These are phyloP conservation scores for Fragosphaeria purpurea DNA, from an alignment of 2,329 filamentous ascomycete genomes.

Conservation along the genomic window DNA sequence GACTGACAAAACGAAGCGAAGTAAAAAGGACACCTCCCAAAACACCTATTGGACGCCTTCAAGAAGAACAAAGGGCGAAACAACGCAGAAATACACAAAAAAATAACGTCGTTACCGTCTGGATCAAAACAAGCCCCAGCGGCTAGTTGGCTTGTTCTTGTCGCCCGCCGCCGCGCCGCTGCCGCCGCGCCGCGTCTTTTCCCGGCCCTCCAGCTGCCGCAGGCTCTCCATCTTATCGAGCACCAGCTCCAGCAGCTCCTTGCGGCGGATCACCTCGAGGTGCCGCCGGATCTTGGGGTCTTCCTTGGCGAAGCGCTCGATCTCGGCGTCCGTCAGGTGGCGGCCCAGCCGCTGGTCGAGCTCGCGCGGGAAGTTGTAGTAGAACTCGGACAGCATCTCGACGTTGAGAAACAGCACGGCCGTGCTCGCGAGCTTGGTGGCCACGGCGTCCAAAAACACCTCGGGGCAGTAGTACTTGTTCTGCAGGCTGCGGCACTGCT, in stretches of 20 bases:
- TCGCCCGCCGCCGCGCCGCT: slow-evolving; percentile 4
- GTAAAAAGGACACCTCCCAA: too few relatives aligned
- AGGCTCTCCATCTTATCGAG: slow-evolving; percentile 93
- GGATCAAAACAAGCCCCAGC: slow-evolving; percentile 11
- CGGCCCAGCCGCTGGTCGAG: slow-evolving; percentile 79
- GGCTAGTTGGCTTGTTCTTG: slow-evolving; percentile 8
- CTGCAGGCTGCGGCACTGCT: slow-evolving; percentile 70
- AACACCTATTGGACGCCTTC: too few relatives aligned
- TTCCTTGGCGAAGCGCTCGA: slow-evolving; percentile 86
- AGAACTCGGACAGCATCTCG: slow-evolving; percentile 92
- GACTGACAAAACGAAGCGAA: too few relatives aligned
- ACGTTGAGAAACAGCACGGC: slow-evolving; percentile 96
- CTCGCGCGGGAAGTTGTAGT: slow-evolving; percentile 93
- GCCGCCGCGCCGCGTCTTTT: slow-evolving; percentile 43
- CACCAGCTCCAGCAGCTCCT: slow-evolving; percentile 86
- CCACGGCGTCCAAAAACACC: slow-evolving; percentile 94
- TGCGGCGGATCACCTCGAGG: slow-evolving; percentile 82
- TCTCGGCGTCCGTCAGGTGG: slow-evolving; percentile 64
- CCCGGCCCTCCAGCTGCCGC: slow-evolving; percentile 68
- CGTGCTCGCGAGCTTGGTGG: slow-evolving; percentile 86
- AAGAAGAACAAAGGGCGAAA: too few relatives aligned
- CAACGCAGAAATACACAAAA: too few relatives aligned
- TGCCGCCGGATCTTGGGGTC: slow-evolving; percentile 84
- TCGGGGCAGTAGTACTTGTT: slow-evolving; percentile 98
- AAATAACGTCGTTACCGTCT: too few relatives aligned